Evolutionary conservation across 2,329 filamentous ascomycete species (phyloP), one percentile per base, ranked within the genome.

Genomic region (Parascedosporium putredinis): DNA sequence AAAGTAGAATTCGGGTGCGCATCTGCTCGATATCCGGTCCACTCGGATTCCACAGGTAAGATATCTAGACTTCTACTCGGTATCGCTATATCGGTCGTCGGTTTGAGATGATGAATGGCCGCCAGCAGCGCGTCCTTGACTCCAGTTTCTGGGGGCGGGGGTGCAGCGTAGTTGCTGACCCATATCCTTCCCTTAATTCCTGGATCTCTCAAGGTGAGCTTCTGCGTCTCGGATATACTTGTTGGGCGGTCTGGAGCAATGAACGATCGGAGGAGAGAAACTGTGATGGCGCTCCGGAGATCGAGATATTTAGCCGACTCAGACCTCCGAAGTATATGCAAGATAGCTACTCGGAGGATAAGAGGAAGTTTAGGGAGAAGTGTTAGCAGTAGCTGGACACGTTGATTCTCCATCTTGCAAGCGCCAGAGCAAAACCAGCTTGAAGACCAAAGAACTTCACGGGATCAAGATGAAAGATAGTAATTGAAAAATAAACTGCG

Each of bases 101-200:
- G 47, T 69, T 70, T 62, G 25, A 85, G 62, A 1, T 69, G 70
- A 22, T 78, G 69, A 42, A 89, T 78, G 3, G 75, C 76, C 25
- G 67, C 66, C 54, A 80, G 67, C 23, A 89, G 59, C 2, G 74
- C 70, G 40, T 83, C 73, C n/a, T 76, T 67, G 12, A 82, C 61
- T 38, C 71, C 76, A 58, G 60, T 73, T 62, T 70, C 78, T 51
- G 77, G 70, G 0, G 83, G 84, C 2, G 68, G 67, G 0, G 79
- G 76, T 14, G 88, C 68, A 0, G 75, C 77, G 38, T 86, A 82
- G 50, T 79, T 84, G 58, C 82, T 83, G 22, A 95, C 74, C 90
- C 90, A 96, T 55, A 93, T 80, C 42, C 77, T 78, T 3, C 88
- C 88, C 61, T 87, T 89, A 60, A 94, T 71, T 0, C 79, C 81